A percentile compares a stretch with the other conserved stretches of the same genome.
Conservation (phyloP, 352 stramenopile genomes). For the Phytophthora uliginosa region DNA sequence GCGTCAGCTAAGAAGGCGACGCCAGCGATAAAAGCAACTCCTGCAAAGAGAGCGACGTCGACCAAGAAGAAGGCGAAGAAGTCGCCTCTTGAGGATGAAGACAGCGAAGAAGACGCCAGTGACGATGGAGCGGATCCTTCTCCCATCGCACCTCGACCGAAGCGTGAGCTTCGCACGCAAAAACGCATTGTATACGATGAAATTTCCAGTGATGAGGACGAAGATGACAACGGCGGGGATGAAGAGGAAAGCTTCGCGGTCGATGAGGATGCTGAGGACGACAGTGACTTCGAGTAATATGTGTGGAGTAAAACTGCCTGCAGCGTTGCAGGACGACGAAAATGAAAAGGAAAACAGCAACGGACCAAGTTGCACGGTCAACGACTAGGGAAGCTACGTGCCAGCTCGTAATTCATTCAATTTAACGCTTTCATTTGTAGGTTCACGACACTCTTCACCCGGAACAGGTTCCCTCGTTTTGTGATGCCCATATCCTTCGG, state of each 20-base stretch:
- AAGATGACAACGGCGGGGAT: conserved; percentile 38
- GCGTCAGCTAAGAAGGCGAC: conserved; percentile 34
- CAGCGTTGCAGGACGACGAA: conserved; percentile 16
- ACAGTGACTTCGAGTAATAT: conserved; percentile 66
- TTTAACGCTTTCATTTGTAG: conserved; percentile 19
- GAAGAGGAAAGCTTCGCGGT: conserved; percentile 65
- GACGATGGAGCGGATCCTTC: conserved; percentile 31
- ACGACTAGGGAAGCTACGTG: conserved; percentile 2
- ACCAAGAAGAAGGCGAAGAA: conserved; percentile 35
- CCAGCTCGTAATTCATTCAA: conserved; percentile 20
- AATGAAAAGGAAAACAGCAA: conserved; percentile 9
- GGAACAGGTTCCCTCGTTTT: conserved; percentile 11
- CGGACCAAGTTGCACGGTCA: conserved; percentile 9
- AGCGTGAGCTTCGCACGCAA: conserved; percentile 49
- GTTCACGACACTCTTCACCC: conserved; percentile 4
- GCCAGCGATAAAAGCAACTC: conserved; percentile 29
- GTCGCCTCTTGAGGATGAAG: conserved; percentile 40
- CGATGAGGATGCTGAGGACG: conserved; percentile 54
- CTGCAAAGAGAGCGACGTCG: conserved; percentile 30
- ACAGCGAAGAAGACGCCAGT: conserved; percentile 28
- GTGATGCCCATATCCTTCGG: conserved; percentile 6
- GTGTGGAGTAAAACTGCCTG: conserved; percentile 26
- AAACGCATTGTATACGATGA: conserved; percentile 65
- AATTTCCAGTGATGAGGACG: conserved; percentile 68
- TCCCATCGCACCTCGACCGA: conserved; percentile 37